Conservation (phyloP, 176 grass and related monocot genomes). For the Aegilops longissima region DNA sequence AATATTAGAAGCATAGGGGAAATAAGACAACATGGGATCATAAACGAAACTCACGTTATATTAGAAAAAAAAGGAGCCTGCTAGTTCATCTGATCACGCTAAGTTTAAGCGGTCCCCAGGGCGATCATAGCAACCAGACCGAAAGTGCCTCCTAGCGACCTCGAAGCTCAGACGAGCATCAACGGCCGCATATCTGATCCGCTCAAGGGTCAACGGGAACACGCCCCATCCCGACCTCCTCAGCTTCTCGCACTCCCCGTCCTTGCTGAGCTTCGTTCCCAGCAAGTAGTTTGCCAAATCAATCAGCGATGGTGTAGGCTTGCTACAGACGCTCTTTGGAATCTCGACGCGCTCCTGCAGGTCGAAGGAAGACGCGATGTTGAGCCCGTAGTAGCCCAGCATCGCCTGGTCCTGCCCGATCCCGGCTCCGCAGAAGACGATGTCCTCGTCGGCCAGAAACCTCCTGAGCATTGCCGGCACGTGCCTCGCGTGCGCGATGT, state of each 20-base stretch:
- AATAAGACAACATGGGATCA: too few species aligned
- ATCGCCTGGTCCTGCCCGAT: neutral
- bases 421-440: neutral
- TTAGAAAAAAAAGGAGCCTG: too few species aligned
- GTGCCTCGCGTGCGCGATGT: neutral
- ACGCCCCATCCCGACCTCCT: neutral
- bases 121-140: neutral
- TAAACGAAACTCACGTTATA: too few species aligned
- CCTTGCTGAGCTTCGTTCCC: neutral
- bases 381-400: neutral
- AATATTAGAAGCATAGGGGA: too few species aligned
- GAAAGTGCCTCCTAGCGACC: neutral
- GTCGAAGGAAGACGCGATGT: neutral
- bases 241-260: neutral
- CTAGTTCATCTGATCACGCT: neutral
- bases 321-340: rapidly evolving
- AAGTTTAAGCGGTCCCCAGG: neutral
- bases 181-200: neutral
- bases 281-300: neutral
- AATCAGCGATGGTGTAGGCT: neutral
- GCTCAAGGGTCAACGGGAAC: neutral
- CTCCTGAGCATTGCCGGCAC: neutral
- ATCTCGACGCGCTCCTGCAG: neutral
- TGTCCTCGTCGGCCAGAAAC: neutral
- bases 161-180: neutral